A percentile compares a stretch with the other conserved stretches of the same genome.
These are phyloP conservation scores for Phytophthora citrophthora DNA, from an alignment of 352 stramenopile species.

Conservation along the genomic window DNA sequence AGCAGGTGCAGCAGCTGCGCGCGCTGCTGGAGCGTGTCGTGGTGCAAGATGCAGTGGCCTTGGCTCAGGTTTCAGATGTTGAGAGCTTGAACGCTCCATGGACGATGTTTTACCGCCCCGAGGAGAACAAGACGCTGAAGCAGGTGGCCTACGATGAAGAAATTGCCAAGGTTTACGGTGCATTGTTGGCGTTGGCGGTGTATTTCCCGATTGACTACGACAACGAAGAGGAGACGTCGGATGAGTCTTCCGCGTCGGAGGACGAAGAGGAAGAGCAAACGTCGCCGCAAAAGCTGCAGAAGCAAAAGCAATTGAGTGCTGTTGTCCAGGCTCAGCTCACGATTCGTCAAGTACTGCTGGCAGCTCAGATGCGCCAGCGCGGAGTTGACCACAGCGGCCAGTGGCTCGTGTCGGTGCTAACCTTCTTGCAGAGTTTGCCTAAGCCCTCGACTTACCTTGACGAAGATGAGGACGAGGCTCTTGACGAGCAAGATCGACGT, in stretches of 20 bases:
- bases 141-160: slow-evolving; percentile 46
- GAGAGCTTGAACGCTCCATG: slow-evolving; percentile 36
- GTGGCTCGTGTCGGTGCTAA: slow-evolving; percentile 56
- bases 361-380: slow-evolving; percentile 45
- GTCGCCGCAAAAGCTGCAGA: slow-evolving; percentile 8
- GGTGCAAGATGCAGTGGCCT: slow-evolving; percentile 35
- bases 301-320: slow-evolving; percentile 26
- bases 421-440: slow-evolving; percentile 44
- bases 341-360: slow-evolving; percentile 47
- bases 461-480: slow-evolving; percentile 46
- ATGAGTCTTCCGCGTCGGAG: slow-evolving; percentile 44
- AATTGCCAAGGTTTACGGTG: slow-evolving; percentile 59
- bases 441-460: slow-evolving; percentile 53
- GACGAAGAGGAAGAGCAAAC: slow-evolving; percentile 35
- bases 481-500: slow-evolving; percentile 35
- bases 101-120: slow-evolving; percentile 64
- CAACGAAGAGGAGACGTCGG: slow-evolving; percentile 43
- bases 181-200: slow-evolving; percentile 51
- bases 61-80: slow-evolving; percentile 6
- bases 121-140: slow-evolving; percentile 35
- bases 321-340: slow-evolving; percentile 43
- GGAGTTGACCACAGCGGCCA: slow-evolving; percentile 26
- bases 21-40: slow-evolving; percentile 52
- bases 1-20: slow-evolving; percentile 49
- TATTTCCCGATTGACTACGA: slow-evolving; percentile 55